Base-by-base conservation (phyloP, 768 basidiomycete genomes). In the Hirschioporus abietinus region DNA sequence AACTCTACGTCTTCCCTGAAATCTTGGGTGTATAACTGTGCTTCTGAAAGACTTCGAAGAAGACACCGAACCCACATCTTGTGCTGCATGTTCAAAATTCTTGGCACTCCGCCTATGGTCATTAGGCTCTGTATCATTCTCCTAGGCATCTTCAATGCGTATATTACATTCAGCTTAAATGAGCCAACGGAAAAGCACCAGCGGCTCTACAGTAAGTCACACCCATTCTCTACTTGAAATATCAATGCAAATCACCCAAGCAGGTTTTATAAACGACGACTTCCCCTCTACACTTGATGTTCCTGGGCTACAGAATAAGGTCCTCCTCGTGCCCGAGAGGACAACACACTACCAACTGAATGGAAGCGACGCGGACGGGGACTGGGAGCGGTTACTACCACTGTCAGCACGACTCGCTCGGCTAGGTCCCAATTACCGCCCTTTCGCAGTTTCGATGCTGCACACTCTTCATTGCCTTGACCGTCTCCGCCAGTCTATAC, bases 391-490 rank as follows among this genome's bases (percentile, higher is more conserved):
- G 15, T 20, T 52, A 10, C 42, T 52, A 6, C 42, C 42, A 15
- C 25, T 15, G 62, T 36, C 64, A 65, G 42, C 61, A 15, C 63
- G n/a, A 35, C 63, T 18, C 68, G 72, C 76, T 24, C 74, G 72
- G 62, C 70, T 79, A 7, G 78, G 78, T 26, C 73, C 76, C 0
- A n/a, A 75, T 30, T 68, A 77, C 66, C 74, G 75, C 62, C 71
- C 78, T 0, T 79, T 79, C 65, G 76, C 69, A 18, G 70, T 72
- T 23, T 75, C 78, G 36, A 77, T 83, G 69, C 83, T 80, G 73
- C 84, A 85, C 70, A 77, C 84, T 66, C 76, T 82, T 15, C 83
- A 84, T 67, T 84, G 83, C 64, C 70, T 84, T 9, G 76, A 79
- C 63, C 67, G 75, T 63, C 76, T 79, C 20, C 77, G 78, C 18